These are phyloP conservation scores for Claviceps sp. DNA, from an alignment of 2,329 filamentous ascomycete genomes.

Conservation along the genomic window DNA sequence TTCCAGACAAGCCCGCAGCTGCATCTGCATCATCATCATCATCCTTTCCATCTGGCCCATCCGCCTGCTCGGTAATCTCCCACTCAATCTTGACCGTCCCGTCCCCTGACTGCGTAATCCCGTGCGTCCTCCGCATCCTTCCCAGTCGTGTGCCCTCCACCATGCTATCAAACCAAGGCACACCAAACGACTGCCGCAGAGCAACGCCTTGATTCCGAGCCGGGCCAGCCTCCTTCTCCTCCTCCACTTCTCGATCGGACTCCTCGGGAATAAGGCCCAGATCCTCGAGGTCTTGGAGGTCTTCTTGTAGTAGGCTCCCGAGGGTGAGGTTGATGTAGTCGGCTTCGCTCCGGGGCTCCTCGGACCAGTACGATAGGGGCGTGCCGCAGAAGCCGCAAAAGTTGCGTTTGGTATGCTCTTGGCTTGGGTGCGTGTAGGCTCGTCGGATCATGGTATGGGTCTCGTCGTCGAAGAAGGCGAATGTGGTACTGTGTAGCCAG, in stretches of 20 bases:
- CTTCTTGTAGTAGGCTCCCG: constrained; percentile 59
- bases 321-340: constrained; percentile 71
- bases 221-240: constrained; percentile 15
- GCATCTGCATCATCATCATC: constrained; percentile 21
- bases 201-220: constrained; percentile 16
- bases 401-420: constrained; percentile 50
- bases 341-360: constrained; percentile 54
- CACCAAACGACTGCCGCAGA: constrained; percentile 47
- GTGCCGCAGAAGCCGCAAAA: constrained; percentile 93
- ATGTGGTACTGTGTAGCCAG: constrained; percentile 68
- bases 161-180: constrained; percentile 79
- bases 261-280: constrained; percentile 54
- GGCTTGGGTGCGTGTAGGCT: constrained; percentile 47
- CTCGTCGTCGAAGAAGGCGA: constrained; percentile 69
- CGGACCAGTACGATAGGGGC: constrained; percentile 71
- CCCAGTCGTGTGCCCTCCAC: constrained; percentile 64
- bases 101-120: constrained; percentile 41
- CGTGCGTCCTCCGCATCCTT: constrained; percentile 48
- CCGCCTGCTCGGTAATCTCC: constrained; percentile 68
- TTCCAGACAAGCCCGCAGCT: constrained; percentile 23
- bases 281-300: constrained; percentile 60
- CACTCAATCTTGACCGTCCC: constrained; percentile 60
- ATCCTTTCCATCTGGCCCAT: constrained; percentile 20
- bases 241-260: constrained; percentile 15
- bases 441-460: constrained; percentile 52